Evolutionary conservation across 352 stramenopile species (phyloP).

Genomic region (Aphanomyces invadans): DNA sequence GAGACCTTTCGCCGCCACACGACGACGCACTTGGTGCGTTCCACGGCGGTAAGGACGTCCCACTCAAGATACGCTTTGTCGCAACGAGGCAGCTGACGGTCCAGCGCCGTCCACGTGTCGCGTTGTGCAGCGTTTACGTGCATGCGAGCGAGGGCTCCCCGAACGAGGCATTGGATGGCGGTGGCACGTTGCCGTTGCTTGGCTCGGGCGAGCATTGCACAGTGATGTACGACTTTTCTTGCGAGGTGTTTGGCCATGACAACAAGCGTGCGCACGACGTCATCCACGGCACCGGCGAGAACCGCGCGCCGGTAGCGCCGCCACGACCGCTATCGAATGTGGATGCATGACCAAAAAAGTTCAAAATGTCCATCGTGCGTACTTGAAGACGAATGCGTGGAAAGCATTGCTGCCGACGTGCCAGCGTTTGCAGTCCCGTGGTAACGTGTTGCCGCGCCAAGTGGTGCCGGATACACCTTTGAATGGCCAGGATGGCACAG

Average conservation of each 20-base stretch:
- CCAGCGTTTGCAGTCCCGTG: background rate
- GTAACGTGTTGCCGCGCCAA: background rate
- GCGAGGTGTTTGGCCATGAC: background rate
- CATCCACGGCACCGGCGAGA: background rate
- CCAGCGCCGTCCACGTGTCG: background rate
- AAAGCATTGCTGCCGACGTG: slow-evolving; percentile 7
- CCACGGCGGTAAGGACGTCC: background rate
- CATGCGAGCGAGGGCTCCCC: background rate
- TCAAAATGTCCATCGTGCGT: background rate
- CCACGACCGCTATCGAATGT: slow-evolving; percentile 22
- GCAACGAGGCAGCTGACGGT: background rate
- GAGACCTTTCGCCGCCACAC: background rate
- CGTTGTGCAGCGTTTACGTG: background rate
- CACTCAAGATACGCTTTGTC: slow-evolving; percentile 3
- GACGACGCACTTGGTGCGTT: background rate
- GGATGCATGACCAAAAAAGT: too few relatives aligned
- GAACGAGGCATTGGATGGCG: background rate
- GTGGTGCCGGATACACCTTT: slow-evolving; percentile 3
- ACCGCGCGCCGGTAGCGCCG: background rate
- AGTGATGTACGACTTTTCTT: background rate
- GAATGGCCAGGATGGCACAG: slow-evolving; percentile 2
- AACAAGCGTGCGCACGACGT: background rate
- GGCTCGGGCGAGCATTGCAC: background rate
- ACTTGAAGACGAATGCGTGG: slow-evolving; percentile 5
- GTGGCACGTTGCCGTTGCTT: background rate